Conservation (phyloP, 768 basidiomycete genomes). For the Exsudoporus frostii region DNA sequence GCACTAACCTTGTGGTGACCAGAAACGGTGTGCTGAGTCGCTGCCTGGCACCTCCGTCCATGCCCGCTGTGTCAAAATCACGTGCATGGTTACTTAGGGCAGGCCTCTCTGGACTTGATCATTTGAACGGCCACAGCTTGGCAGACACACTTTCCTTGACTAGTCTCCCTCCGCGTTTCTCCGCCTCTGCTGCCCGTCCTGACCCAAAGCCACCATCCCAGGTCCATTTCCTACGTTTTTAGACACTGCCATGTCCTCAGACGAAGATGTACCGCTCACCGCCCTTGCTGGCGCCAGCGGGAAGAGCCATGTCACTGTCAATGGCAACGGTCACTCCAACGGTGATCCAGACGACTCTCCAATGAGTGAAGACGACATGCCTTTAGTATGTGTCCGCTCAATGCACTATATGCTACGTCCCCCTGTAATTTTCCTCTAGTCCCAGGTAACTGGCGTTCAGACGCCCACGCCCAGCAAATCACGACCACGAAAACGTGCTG, state of each 20-base stretch:
- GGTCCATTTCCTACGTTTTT: constrained; percentile 7
- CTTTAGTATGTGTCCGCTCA: constrained; percentile 50
- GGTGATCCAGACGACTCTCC: constrained; percentile 40
- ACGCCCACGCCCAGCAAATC: constrained; percentile 30
- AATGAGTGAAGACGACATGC: constrained; percentile 71
- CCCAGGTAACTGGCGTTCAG: constrained; percentile 53
- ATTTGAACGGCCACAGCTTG: constrained; percentile 25
- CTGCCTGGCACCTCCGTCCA: background rate
- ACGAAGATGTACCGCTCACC: constrained; percentile 55
- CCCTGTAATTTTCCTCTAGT: constrained; percentile 39
- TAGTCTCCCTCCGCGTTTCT: constrained; percentile 30
- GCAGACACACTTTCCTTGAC: constrained; percentile 27
- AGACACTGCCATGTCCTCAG: constrained; percentile 51
- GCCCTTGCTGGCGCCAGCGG: constrained; percentile 36
- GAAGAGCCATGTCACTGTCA: constrained; percentile 44
- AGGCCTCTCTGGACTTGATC: constrained; percentile 45
- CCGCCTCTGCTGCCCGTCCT: constrained; percentile 11
- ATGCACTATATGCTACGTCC: background rate
- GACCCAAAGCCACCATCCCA: background rate
- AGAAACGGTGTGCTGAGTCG: constrained; percentile 1
- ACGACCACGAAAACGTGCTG: constrained; percentile 51
- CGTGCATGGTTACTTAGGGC: constrained; percentile 49
- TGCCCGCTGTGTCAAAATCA: constrained; percentile 14
- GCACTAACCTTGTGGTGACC: constrained; percentile 21
- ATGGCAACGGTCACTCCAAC: constrained; percentile 41